Percentiles rank a stretch among this genome's conserved stretches.
These are phyloP conservation scores for Pichia sp. DNA, from an alignment of 1,139 yeast species.

Conservation along the genomic window DNA sequence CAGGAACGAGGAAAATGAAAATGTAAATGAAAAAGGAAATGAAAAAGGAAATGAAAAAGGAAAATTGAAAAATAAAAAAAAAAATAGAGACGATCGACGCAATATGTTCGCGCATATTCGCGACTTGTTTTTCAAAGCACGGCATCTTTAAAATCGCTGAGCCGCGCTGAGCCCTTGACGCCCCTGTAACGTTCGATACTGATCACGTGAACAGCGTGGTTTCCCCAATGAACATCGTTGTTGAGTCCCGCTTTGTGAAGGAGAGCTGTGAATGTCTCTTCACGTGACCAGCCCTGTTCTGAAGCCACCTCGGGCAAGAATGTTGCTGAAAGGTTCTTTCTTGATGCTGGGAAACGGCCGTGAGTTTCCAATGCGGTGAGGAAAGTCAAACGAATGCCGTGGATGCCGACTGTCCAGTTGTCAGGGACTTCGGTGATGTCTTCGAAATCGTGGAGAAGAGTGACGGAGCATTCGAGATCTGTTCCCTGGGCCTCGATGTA, in stretches of 20 bases:
- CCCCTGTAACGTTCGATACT: constrained; percentile 36
- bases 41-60: no score
- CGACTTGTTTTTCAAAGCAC: no score
- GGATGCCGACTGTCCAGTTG: constrained; percentile 78
- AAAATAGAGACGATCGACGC: no score
- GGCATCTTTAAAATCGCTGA: no score
- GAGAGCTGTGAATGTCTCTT: constrained; percentile 63
- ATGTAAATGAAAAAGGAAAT: no score
- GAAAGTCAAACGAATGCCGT: constrained; percentile 60
- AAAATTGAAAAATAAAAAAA: no score
- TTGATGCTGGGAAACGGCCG: no score
- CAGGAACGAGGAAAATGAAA: no score
- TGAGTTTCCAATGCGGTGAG: no score
- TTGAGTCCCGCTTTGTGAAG: constrained; percentile 61
- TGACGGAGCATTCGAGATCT: constrained; percentile 54
- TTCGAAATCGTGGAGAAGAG: constrained; percentile 59
- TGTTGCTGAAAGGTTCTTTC: constrained; percentile 56
- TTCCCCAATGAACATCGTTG: constrained; percentile 13
- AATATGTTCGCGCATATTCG: no score
- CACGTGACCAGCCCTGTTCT: constrained; percentile 82
- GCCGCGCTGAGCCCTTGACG: constrained; percentile 29
- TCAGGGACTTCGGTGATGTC: constrained; percentile 38
- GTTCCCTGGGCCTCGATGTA: no score
- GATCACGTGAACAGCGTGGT: background rate
- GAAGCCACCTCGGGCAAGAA: constrained; percentile 85